Percentiles rank a stretch among this genome's conserved stretches.
These are phyloP conservation scores for Yamadazyma laniorum DNA, from an alignment of 805 yeast species.

Conservation along the genomic window DNA sequence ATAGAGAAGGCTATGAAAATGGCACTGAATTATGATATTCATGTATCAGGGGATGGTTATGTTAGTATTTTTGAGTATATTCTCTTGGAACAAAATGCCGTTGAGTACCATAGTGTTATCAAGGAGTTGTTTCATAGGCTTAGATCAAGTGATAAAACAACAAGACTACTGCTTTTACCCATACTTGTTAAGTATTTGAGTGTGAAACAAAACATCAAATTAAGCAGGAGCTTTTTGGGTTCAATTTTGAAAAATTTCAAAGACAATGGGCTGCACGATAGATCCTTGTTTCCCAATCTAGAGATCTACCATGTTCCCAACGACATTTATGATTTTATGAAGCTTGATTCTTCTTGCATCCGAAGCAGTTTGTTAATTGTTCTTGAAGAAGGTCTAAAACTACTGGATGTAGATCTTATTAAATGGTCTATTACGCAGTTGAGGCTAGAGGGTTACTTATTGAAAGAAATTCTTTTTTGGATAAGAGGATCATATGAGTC, in stretches of 20 bases:
- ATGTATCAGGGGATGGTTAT: conserved; percentile 22
- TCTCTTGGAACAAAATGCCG: conserved; percentile 1
- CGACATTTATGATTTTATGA: conserved; percentile 2
- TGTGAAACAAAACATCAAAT: neutral
- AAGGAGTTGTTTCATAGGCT: conserved; percentile 7
- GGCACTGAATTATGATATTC: conserved; percentile 18
- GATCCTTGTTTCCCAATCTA: conserved; percentile 4
- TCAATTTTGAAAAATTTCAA: neutral
- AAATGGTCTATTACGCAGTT: conserved; percentile 33
- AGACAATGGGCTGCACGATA: no score
- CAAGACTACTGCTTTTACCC: conserved; percentile 4
- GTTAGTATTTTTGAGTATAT: conserved; percentile 20
- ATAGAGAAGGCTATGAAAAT: conserved; percentile 24
- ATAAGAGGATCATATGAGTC: neutral
- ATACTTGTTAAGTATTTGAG: conserved; percentile 7
- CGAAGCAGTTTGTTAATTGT: conserved; percentile 22
- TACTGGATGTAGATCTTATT: conserved; percentile 21
- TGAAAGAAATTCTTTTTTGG: conserved; percentile 15
- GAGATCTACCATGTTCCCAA: conserved; percentile 3
- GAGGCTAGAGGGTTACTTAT: conserved; percentile 24
- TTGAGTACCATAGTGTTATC: conserved; percentile 2
- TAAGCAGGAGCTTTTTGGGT: neutral
- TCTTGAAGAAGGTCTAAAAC: conserved; percentile 21
- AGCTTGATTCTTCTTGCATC: conserved; percentile 14
- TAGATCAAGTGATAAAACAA: conserved; percentile 1